Conservation (phyloP, 2,329 filamentous ascomycete genomes). For the Colletotrichum sp. region DNA sequence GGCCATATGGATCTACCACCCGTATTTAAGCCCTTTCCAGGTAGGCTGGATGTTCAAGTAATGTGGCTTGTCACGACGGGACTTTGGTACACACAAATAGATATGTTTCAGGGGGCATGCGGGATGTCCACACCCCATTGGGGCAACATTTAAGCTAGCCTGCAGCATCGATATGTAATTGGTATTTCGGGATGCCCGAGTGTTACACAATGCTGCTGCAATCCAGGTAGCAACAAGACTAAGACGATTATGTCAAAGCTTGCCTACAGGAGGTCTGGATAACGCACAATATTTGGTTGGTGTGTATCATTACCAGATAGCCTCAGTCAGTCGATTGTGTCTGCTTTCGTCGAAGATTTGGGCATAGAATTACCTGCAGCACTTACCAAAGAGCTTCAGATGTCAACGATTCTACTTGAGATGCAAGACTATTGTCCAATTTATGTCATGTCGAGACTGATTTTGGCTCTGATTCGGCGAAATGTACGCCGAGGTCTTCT, state of each 20-base stretch:
- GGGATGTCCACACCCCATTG: fast-evolving
- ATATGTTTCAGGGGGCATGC: not conserved
- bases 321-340: fast-evolving
- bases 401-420: not conserved
- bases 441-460: not conserved
- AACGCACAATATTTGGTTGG: not conserved
- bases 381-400: fast-evolving
- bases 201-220: not conserved
- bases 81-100: not conserved
- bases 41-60: not conserved
- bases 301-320: not conserved
- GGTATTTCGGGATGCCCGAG: not conserved
- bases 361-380: fast-evolving
- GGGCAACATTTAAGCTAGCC: fast-evolving
- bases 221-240: fast-evolving
- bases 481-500: not conserved
- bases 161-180: not conserved
- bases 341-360: not conserved
- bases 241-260: not conserved
- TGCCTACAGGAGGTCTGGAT: not conserved
- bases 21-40: fast-evolving
- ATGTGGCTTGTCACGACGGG: not conserved
- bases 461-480: not conserved
- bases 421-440: fast-evolving
- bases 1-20: not conserved